These are phyloP conservation scores for Butyriboletus appendiculatus DNA, from an alignment of 1,284 basidiomycete species.

Conservation along the genomic window DNA sequence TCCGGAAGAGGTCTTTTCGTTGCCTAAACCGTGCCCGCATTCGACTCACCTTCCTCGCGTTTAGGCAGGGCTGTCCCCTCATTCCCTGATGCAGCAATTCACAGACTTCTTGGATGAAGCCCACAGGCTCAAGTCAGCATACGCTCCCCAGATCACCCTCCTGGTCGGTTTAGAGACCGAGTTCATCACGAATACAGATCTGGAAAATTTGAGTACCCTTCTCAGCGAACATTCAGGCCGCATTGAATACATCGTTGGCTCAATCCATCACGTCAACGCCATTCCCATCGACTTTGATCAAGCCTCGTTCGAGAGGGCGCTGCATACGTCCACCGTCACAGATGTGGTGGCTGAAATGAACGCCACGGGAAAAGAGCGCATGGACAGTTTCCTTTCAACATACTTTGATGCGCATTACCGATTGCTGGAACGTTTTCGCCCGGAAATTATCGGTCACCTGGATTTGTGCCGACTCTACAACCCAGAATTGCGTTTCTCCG, in stretches of 20 bases:
- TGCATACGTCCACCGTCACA: slow-evolving; percentile 44
- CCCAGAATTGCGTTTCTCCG: slow-evolving; percentile 55
- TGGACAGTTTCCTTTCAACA: slow-evolving; percentile 55
- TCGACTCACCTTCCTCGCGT: slow-evolving; percentile 19
- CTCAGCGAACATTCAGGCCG: slow-evolving; percentile 44
- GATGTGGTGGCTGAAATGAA: slow-evolving; percentile 30
- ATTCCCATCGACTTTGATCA: slow-evolving; percentile 94
- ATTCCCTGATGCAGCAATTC: slow-evolving; percentile 60
- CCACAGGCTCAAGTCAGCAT: slow-evolving; percentile 62
- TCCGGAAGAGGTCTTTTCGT: slow-evolving; percentile 83
- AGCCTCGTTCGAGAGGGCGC: slow-evolving; percentile 63
- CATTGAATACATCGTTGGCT: slow-evolving; percentile 93
- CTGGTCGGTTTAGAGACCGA: slow-evolving; percentile 96
- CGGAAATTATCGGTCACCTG: slow-evolving; percentile 92
- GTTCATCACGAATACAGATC: slow-evolving; percentile 72
- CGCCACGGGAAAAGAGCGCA: slow-evolving; percentile 19
- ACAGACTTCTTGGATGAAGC: slow-evolving; percentile 75
- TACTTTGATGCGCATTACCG: slow-evolving; percentile 87
- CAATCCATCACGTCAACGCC: slow-evolving; percentile 87
- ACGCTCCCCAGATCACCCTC: slow-evolving; percentile 68
- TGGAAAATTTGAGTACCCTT: slow-evolving; percentile 57
- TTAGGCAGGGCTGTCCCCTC: slow-evolving; percentile 51
- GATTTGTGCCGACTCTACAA: slow-evolving; percentile 87
- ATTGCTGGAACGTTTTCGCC: slow-evolving; percentile 69
- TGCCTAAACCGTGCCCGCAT: slow-evolving; percentile 4